Conservation (phyloP, 169 alveolate species). For the Eimeria acervulina region DNA sequence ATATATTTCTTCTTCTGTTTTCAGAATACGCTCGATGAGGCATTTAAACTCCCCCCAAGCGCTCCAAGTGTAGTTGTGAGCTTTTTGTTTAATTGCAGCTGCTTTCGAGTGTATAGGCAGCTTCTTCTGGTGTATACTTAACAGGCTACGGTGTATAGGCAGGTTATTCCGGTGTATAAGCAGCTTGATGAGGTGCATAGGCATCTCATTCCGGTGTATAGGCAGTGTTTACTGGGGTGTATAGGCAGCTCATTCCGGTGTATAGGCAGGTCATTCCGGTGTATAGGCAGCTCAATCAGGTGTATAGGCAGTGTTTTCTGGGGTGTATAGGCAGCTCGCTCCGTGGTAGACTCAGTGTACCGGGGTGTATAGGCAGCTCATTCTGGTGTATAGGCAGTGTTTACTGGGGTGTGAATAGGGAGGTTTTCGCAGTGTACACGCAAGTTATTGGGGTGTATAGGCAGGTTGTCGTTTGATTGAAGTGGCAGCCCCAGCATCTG, state of each 20-base stretch:
- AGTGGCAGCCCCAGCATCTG: neutral
- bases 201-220: neutral
- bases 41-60: conserved; percentile 76
- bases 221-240: neutral
- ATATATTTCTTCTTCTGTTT: neutral
- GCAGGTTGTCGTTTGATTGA: neutral
- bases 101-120: neutral
- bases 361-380: neutral
- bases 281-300: neutral
- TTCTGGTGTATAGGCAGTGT: neutral
- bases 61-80: conserved; percentile 55
- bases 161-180: neutral
- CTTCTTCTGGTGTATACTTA: neutral
- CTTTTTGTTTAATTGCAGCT: neutral
- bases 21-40: conserved; percentile 81
- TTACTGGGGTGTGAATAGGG: no score
- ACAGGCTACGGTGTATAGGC: neutral
- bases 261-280: neutral
- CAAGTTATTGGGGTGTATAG: neutral
- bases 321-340: neutral
- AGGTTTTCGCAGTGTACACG: neutral
- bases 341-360: neutral
- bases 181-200: neutral
- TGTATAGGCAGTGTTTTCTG: neutral
- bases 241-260: neutral